Conservation (phyloP, 2,329 filamentous ascomycete species). For the Colletotrichum tropicale region DNA sequence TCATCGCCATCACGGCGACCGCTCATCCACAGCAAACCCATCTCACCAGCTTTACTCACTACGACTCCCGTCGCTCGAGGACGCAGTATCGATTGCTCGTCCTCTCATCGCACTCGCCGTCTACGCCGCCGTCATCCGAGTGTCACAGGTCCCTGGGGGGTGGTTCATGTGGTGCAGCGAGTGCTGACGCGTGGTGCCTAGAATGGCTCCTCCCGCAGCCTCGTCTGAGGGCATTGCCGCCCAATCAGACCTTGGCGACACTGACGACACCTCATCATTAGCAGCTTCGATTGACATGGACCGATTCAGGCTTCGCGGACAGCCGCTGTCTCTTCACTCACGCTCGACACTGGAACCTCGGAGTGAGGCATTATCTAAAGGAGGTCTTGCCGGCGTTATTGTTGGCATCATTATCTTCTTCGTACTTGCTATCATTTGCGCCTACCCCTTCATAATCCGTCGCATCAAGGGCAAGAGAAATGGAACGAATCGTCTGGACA, state of each 20-base stretch:
- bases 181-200: constrained; percentile 22
- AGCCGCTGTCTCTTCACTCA: not conserved
- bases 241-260: constrained; percentile 22
- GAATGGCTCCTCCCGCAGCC: constrained; percentile 22
- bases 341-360: constrained; percentile 33
- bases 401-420: constrained; percentile 38
- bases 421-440: constrained; percentile 37
- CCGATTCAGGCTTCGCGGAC: not conserved
- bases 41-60: not conserved
- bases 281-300: not conserved
- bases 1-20: constrained; percentile 22
- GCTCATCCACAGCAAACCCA: not conserved
- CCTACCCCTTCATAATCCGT: constrained; percentile 43
- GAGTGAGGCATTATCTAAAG: constrained; percentile 27
- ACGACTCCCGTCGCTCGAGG: not conserved
- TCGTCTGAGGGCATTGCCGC: constrained; percentile 21
- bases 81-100: not conserved
- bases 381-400: constrained; percentile 41
- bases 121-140: not conserved
- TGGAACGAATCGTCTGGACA: constrained; percentile 27
- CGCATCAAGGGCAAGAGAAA: constrained; percentile 29
- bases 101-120: not conserved
- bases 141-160: constrained; percentile 11
- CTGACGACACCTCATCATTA: constrained; percentile 13
- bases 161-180: constrained; percentile 19